Base-by-base conservation (phyloP, 2,329 filamentous ascomycete genomes). In the Aspergillus vadensis region DNA sequence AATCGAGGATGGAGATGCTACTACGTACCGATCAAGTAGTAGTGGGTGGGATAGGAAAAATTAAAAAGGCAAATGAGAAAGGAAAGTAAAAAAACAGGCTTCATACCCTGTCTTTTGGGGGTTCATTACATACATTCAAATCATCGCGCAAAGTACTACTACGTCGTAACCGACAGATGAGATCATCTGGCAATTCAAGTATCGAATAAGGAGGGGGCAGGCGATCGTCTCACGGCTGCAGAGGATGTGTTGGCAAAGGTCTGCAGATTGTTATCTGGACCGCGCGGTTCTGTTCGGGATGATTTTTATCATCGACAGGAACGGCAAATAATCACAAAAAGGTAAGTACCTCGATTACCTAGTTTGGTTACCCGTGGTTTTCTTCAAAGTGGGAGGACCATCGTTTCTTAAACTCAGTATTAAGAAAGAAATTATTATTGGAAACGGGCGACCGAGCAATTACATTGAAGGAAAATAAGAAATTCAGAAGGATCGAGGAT, bases 221-320 rank as follows among this genome's bases (percentile, higher is more conserved):
- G 54, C 39, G 50, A 62, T 63, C 41, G 57, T 56, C 63, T 58
- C 17, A 62, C 48, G 12, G 44, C 62, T 67, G 61, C 63, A 69
- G 60, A 63, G 32, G 66, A 70, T 71, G 67, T 63, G 69, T 66
- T 71, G 69, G 67, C 68, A 67, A 60, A 43, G 50, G 59, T 59
- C 59, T 69, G 66, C 68, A 71, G 67, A 64, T 63, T 65, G 56
- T 30, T 60, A 67, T 63, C 64, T 63, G 53, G 55, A 62, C 64
- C 55, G 58, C 47, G 47, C 47, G 47, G 47, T 50, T 50, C 25
- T 50, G 47, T 50, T 12, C 47, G 30, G 25, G n/a, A 50, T 50
- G 41, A 44, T 44, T 14, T 32, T 21, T 21, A 44, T 44, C 41
- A 19, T 44, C 41, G 41, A 44, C 41, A 44, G 41, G 41, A 44